Conservation (phyloP, 768 basidiomycete species). For the Russula griseocarnosa region DNA sequence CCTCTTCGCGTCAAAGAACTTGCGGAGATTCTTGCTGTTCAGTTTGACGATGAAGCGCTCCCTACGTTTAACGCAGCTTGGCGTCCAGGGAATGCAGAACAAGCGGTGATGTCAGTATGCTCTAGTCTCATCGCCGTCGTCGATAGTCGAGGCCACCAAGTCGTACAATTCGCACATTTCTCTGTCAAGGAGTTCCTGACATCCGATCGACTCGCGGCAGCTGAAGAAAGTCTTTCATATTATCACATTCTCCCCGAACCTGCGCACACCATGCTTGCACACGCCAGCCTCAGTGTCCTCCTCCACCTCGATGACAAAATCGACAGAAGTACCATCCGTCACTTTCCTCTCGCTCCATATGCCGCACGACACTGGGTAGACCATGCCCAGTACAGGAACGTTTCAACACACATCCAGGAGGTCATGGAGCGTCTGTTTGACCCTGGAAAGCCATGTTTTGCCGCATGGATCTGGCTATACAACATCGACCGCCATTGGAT, state of each 20-base stretch:
- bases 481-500: too few relatives aligned
- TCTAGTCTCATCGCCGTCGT: background rate
- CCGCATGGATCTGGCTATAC: too few relatives aligned
- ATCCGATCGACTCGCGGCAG: constrained; percentile 1
- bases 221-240: constrained; percentile 1
- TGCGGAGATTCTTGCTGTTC: constrained; percentile 10
- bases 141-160: background rate
- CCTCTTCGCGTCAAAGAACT: constrained; percentile 14
- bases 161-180: constrained; percentile 13
- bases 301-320: too few relatives aligned
- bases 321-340: too few relatives aligned
- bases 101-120: background rate
- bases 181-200: constrained; percentile 22
- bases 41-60: background rate
- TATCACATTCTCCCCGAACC: constrained; percentile 9
- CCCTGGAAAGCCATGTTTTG: too few relatives aligned
- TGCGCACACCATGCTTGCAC: constrained; percentile 8
- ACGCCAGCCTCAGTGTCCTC: constrained; percentile 1
- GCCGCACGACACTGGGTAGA: too few relatives aligned
- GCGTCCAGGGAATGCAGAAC: background rate
- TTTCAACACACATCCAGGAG: too few relatives aligned
- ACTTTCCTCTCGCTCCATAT: too few relatives aligned
- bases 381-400: too few relatives aligned
- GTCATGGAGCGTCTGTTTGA: too few relatives aligned
- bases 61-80: constrained; percentile 3